Conservation (phyloP, 805 yeast genomes). For the Debaryomyces prosopidis region DNA sequence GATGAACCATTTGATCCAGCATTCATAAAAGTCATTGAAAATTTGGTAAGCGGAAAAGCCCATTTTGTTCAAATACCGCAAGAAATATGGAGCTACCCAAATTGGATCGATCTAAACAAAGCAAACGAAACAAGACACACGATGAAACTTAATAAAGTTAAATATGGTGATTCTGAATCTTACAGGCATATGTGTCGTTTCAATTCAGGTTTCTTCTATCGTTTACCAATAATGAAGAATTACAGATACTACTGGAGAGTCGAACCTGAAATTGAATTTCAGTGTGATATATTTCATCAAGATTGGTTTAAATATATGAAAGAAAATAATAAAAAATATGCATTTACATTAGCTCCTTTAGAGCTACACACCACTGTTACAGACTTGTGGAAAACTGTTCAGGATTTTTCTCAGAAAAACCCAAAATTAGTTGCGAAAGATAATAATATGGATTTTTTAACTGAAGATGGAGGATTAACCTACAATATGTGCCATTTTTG, state of each 20-base stretch:
- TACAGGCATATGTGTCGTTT: conserved; percentile 27
- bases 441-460: conserved; percentile 16
- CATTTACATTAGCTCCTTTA: conserved; percentile 22
- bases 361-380: conserved; percentile 21
- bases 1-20: conserved; percentile 22
- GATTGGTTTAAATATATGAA: conserved; percentile 23
- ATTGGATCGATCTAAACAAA: conserved; percentile 19
- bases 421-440: conserved; percentile 10
- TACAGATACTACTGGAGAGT: conserved; percentile 28
- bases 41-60: conserved; percentile 19
- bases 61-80: conserved; percentile 20
- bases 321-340: conserved; percentile 21
- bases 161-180: conserved; percentile 31
- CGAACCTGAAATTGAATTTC: conserved; percentile 22
- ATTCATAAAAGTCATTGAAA: conserved; percentile 15
- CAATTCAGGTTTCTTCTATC: conserved; percentile 22
- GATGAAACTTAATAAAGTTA: conserved; percentile 26
- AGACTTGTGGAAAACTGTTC: conserved; percentile 21
- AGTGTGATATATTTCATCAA: conserved; percentile 19
- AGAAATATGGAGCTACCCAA: conserved; percentile 23
- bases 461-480: conserved; percentile 20
- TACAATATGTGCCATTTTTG: conserved; percentile 76
- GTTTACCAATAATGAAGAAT: conserved; percentile 17
- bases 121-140: conserved; percentile 27
- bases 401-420: conserved; percentile 6